Base-by-base conservation (phyloP, 2,329 filamentous ascomycete species). In the Fusarium sp. region DNA sequence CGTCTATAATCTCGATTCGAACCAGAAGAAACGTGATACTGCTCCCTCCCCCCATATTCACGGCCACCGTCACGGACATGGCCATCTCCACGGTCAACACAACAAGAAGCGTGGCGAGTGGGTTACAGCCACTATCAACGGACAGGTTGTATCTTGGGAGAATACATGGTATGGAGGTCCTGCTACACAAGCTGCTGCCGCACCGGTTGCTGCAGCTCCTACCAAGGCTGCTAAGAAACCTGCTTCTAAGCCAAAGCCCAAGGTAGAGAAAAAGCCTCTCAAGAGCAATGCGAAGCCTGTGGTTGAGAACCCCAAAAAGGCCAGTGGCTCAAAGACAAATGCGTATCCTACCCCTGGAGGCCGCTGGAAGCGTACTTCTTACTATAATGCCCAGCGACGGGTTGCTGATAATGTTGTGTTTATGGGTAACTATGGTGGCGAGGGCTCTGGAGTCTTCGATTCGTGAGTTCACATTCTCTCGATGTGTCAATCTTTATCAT, bases 111-210 rank as follows among this genome's bases (percentile, higher is more conserved):
- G 84, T 28, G 68, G 58, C 15, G 81, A 76, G 7, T 77, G 77
- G 71, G 84, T 91, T 13, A 83, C 80, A 6, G 88, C 86, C 13
- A 86, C 83, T 26, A 89, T 90, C 56, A 74, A 90, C 63, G 88
- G 88, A 58, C 59, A 86, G 46, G 79, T 83, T 6, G 83, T 85
- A 26, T 84, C 85, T 10, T 91, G 88, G 88, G 75, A 79, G 55
- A 90, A 90, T 78, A 78, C 83, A 65, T 89, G 81, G 54, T 79
- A 78, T 43, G 76, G 61, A 3, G 33, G 83, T 6, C 64, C 71
- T 56, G 54, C 70, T 52, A 63, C 59, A n/a, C 62, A 63, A 30
- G 56, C 69, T 24, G 56, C 71, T 49, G 46, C 72, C 26, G 51
- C 66, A 43, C 35, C 35, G 6, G 58, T 58, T 44, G 49, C 54